Evolutionary conservation across 1,139 yeast species (phyloP).

Genomic region (Candida tropicalis): DNA sequence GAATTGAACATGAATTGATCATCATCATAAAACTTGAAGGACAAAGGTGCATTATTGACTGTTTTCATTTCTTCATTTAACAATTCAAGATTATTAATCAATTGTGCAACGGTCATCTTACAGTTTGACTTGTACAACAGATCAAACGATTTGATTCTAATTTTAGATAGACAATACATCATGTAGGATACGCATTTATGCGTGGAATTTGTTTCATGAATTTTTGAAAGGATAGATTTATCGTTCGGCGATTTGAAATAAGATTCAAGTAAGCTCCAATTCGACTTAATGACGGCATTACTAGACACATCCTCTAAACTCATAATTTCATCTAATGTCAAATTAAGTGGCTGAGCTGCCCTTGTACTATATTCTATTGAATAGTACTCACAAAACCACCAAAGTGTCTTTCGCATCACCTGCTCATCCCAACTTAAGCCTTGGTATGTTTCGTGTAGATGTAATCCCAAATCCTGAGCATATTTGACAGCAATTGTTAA

Average conservation of each 20-base stretch:
- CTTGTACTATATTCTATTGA: slow-evolving; percentile 58
- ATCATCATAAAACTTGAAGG: slow-evolving; percentile 28
- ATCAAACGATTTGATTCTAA: slow-evolving; percentile 31
- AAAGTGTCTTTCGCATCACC: slow-evolving; percentile 41
- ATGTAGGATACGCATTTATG: slow-evolving; percentile 16
- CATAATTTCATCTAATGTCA: slow-evolving; percentile 52
- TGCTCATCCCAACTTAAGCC: slow-evolving; percentile 43
- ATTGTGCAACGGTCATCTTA: slow-evolving; percentile 16
- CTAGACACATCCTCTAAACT: slow-evolving; percentile 19
- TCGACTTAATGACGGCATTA: slow-evolving; percentile 9
- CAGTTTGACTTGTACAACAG: slow-evolving; percentile 26
- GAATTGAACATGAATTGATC: slow-evolving; percentile 20
- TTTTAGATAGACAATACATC: slow-evolving; percentile 24
- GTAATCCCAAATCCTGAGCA: slow-evolving; percentile 67
- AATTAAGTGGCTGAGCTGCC: slow-evolving; percentile 59
- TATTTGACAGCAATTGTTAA: slow-evolving; percentile 55
- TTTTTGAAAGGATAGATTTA: slow-evolving; percentile 6
- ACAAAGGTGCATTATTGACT: slow-evolving; percentile 17
- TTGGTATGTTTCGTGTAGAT: slow-evolving; percentile 54
- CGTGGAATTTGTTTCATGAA: slow-evolving; percentile 11
- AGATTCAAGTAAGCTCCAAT: slow-evolving; percentile 8
- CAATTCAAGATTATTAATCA: slow-evolving; percentile 18
- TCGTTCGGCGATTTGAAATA: slow-evolving; percentile 8
- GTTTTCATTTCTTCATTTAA: slow-evolving; percentile 23
- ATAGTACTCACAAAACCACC: slow-evolving; percentile 57